Percentiles rank a stretch among this genome's conserved stretches.
These are phyloP conservation scores for Chaetoceros muelleri DNA, from an alignment of 108 stramenopile genomes.

Conservation along the genomic window DNA sequence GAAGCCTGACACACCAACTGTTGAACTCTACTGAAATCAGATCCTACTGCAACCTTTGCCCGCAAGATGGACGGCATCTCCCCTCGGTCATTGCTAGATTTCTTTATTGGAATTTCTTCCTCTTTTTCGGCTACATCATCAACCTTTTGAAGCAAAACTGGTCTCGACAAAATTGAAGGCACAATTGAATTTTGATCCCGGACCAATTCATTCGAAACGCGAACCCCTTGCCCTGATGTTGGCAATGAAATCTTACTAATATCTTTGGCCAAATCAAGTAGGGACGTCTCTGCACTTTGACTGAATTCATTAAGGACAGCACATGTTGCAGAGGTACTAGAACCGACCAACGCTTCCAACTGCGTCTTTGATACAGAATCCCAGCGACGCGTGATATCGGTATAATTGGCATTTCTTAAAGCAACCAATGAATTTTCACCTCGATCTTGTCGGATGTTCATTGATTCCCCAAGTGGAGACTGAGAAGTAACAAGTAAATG, in stretches of 20 bases:
- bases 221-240: no score
- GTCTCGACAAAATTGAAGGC: neutral
- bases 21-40: constrained; percentile 1
- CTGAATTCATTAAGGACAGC: no score
- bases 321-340: constrained; percentile 8
- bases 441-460: neutral
- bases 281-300: constrained; percentile 8
- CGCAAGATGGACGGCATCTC: neutral
- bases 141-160: neutral
- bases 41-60: constrained; percentile 1
- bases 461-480: constrained; percentile 4
- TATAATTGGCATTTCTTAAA: constrained; percentile 26
- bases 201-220: no score
- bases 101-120: neutral
- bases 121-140: neutral
- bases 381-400: constrained; percentile 45
- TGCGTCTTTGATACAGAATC: constrained; percentile 18
- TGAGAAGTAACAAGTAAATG: neutral
- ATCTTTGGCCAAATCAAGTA: constrained; percentile 3
- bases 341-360: constrained; percentile 20
- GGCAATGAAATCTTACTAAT: no score
- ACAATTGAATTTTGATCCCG: no score
- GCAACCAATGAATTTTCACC: constrained; percentile 1
- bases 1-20: constrained; percentile 12
- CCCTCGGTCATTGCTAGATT: neutral